Conservation (phyloP, 768 basidiomycete species). For the Aureoboletus auriporus region DNA sequence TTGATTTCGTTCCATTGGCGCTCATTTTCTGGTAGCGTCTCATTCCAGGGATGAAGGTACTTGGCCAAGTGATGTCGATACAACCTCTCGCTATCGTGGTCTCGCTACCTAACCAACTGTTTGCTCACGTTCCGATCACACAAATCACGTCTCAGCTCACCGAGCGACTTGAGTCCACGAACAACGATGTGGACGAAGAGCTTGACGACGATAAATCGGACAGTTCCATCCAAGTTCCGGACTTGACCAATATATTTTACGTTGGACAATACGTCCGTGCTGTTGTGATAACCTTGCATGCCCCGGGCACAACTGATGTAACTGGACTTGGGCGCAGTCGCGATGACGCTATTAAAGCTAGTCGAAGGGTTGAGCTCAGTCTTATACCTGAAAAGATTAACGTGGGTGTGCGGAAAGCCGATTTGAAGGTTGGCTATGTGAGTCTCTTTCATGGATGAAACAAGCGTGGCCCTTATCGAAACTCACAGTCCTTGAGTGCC, state of each 20-base stretch:
- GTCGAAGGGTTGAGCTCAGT: slow-evolving; percentile 80
- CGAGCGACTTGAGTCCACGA: slow-evolving; percentile 58
- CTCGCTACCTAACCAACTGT: slow-evolving; percentile 93
- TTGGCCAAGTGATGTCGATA: slow-evolving; percentile 83
- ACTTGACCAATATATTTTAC: slow-evolving; percentile 69
- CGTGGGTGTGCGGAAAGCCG: slow-evolving; percentile 69
- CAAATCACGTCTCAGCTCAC: slow-evolving; percentile 84
- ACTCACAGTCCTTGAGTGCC: slow-evolving; percentile 62
- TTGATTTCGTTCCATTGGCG: background rate
- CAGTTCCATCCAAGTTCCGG: slow-evolving; percentile 45
- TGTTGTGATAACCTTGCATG: slow-evolving; percentile 65
- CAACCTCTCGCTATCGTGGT: slow-evolving; percentile 87
- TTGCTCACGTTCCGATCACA: slow-evolving; percentile 92
- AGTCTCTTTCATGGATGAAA: slow-evolving; percentile 32
- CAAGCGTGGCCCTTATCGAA: slow-evolving; percentile 1
- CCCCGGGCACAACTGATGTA: slow-evolving; percentile 59
- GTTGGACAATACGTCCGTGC: slow-evolving; percentile 86
- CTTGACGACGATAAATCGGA: slow-evolving; percentile 44
- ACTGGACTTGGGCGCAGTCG: slow-evolving; percentile 57
- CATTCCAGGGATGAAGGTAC: slow-evolving; percentile 76
- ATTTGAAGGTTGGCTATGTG: slow-evolving; percentile 73
- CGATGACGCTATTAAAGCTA: slow-evolving; percentile 63
- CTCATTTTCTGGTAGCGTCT: slow-evolving; percentile 53
- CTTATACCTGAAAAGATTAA: slow-evolving; percentile 85
- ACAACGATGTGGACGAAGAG: slow-evolving; percentile 43